Percentiles rank a stretch among this genome's conserved stretches.
Conservation (phyloP, 805 yeast genomes). For the Metschnikowia borealis region DNA sequence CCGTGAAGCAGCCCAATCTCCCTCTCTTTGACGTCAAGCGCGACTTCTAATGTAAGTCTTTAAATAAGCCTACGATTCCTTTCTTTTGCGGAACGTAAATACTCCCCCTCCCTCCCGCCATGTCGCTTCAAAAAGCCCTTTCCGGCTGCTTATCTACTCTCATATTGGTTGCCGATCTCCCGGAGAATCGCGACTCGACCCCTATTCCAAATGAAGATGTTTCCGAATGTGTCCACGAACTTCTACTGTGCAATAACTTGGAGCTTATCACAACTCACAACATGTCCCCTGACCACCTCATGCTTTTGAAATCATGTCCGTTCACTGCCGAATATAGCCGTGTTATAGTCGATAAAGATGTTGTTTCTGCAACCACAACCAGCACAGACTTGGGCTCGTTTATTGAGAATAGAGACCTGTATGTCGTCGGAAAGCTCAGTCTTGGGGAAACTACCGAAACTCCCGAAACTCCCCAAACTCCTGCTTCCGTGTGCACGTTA, state of each 20-base stretch:
- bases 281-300: neutral
- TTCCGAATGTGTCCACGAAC: neutral
- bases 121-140: neutral
- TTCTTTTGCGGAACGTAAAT: neutral
- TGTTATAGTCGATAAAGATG: neutral
- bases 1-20: neutral
- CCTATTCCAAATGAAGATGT: neutral
- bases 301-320: neutral
- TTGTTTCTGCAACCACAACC: neutral
- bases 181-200: neutral
- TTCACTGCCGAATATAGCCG: neutral
- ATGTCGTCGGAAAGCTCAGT: neutral
- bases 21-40: constrained; percentile 2
- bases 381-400: neutral
- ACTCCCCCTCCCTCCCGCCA: neutral
- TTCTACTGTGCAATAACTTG: neutral
- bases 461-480: neutral
- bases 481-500: constrained; percentile 4
- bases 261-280: neutral
- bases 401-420: neutral
- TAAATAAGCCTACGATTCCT: neutral
- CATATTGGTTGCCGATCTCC: neutral
- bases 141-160: neutral
- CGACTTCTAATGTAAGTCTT: neutral
- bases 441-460: neutral